Evolutionary conservation across 2,329 filamentous ascomycete genomes (phyloP).

Genomic region (Cadophora luteo-olivacea): DNA sequence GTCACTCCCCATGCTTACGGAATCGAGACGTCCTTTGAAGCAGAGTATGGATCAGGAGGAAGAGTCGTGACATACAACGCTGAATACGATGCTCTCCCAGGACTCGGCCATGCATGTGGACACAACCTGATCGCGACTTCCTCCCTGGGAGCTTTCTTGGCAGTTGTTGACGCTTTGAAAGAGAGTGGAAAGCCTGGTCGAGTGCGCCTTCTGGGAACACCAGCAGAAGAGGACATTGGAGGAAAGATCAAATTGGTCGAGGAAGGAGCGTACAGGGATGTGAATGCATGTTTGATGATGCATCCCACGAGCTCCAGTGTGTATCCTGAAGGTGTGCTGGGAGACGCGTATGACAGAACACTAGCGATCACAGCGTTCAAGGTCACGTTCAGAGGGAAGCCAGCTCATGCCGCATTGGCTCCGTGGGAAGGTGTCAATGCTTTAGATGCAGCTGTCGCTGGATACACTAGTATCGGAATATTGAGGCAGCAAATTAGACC

Average conservation of each 20-base stretch:
- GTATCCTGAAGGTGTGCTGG: conserved; percentile 8
- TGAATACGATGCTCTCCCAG: conserved; percentile 54
- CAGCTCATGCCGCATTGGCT: conserved; percentile 46
- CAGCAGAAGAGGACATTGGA: conserved; percentile 34
- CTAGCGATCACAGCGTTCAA: conserved; percentile 11
- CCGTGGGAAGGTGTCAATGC: conserved; percentile 48
- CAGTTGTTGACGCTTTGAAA: conserved; percentile 34
- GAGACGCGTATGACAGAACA: conserved; percentile 7
- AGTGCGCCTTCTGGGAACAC: conserved; percentile 39
- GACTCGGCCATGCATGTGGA: conserved; percentile 50
- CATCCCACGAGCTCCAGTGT: conserved; percentile 34
- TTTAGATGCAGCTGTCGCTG: not conserved
- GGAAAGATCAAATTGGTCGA: conserved; percentile 52
- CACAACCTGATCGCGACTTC: conserved; percentile 51
- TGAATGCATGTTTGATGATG: conserved; percentile 49
- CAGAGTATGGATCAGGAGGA: conserved; percentile 49
- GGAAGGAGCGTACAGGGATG: conserved; percentile 50
- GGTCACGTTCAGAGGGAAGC: conserved; percentile 34
- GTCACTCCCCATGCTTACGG: conserved; percentile 57
- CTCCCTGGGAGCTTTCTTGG: conserved; percentile 48
- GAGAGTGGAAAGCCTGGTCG: conserved; percentile 33
- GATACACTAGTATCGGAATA: not conserved
- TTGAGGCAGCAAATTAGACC: conserved; percentile 10
- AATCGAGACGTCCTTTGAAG: conserved; percentile 57
- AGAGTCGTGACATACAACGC: conserved; percentile 50